phyloP scores from a whole-genome alignment of 257 asterid genomes.

The Mentha longifolia region DNA sequence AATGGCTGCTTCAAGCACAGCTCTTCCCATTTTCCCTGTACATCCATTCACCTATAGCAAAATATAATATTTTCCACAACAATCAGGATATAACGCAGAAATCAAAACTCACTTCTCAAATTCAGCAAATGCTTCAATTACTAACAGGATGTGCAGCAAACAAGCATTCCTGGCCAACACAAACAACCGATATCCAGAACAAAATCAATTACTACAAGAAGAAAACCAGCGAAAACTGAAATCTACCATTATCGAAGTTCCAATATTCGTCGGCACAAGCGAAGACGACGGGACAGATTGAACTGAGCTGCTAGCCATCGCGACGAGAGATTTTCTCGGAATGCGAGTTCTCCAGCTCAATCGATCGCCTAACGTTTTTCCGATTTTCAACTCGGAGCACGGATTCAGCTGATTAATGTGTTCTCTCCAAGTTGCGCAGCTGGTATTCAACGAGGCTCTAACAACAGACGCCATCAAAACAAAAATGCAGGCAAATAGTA shows the following conservation, averaged over 20 bases:
- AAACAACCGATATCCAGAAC: neutral
- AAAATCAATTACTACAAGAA: neutral
- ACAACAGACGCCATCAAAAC: conserved; percentile 44
- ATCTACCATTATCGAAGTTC: conserved; percentile 58
- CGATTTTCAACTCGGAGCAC: conserved; percentile 23
- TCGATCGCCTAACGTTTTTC: conserved; percentile 1
- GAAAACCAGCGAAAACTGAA: neutral
- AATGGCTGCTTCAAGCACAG: conserved; percentile 92
- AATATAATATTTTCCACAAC: conserved; percentile 20
- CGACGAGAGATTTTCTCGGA: conserved; percentile 35
- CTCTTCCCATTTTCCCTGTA: conserved; percentile 92
- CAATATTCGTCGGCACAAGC: conserved; percentile 30
- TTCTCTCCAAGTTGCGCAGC: conserved; percentile 28
- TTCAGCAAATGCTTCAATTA: neutral
- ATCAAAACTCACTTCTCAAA: neutral
- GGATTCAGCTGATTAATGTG: conserved; percentile 33
- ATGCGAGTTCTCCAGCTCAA: conserved; percentile 23
- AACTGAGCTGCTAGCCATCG: conserved; percentile 37
- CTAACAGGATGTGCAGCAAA: neutral
- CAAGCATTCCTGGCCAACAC: neutral
- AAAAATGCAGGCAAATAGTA: neutral
- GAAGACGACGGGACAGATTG: conserved; percentile 34
- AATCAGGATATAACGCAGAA: neutral
- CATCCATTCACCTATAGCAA: conserved; percentile 78
- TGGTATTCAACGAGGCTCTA: conserved; percentile 39